Evolutionary conservation across 352 stramenopile genomes (phyloP), one percentile per base, ranked within the genome.

Genomic region (Phytophthora sojae): DNA sequence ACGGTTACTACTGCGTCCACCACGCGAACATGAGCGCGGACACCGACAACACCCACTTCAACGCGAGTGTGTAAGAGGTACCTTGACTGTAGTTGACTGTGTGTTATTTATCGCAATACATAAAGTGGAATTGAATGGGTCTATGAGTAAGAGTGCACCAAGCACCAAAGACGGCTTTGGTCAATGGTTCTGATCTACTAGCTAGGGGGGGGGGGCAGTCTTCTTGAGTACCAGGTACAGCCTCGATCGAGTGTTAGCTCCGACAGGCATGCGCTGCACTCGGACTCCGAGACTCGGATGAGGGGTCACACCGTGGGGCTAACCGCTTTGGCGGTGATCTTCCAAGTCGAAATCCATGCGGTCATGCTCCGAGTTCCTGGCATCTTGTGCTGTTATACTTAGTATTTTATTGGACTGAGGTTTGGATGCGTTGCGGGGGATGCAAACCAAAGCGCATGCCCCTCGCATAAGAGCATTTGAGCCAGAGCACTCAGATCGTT

Each of bases 1-100:
- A 86, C 58, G 71, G 73, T 57, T 86, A 90, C 76, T 90, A 80
- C 61, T 90, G 82, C 69, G 69, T 82, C 42, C 76, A 88, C 68
- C 82, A 90, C 64, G 47, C 64, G 25, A 59, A 62, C 15, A 15
- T 67, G 32, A 54, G 19, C 49, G 47, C 30, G 45, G 52, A 45
- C 26, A 12, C 17, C 44, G 42, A 63, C 44, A 52, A 61, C 39
- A 42, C 37, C 4, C 17, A 45, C 45, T 17, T 49, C 21, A 49
- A 64, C 15, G 53, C 56, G 26, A 60, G 39, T 23, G 25, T 66
- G 55, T 69, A 64, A 26, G 39, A 56, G 14, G 25, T 53, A 54
- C 12, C 11, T 44, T 17, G 35, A 44, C 15, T n/a, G 37, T 55
- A 35, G n/a, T 37, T 44, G 49, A 12, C 37, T 35, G 57, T 23